Evolutionary conservation across 257 asterid genomes (phyloP), one percentile per base, ranked within the genome.

Genomic region (Jacaranda mimosifolia): DNA sequence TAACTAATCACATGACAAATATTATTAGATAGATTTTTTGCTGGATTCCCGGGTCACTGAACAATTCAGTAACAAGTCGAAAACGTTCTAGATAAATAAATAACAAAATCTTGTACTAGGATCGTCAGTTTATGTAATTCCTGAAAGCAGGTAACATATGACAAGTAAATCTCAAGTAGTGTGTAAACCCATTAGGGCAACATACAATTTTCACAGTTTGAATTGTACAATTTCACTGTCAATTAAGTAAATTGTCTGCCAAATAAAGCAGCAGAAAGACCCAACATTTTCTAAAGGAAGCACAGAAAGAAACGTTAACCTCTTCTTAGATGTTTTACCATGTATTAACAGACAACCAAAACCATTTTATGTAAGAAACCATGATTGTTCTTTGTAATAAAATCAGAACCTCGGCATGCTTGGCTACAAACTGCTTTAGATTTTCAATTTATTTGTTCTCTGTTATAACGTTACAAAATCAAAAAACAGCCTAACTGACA

Each of bases 391-490:
- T 8, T 48, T 36, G 15, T 1, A 75, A 67, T 39, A 52, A 76
- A 17, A 40, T 66, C 74, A 67, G 18, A 39, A 7, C 53, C 32
- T 39, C 14, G 65, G 39, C 39, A 46, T 45, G n/a, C 21, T 49
- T 71, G 49, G 67, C n/a, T 59, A 74, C 59, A 84, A 26, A 69
- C 55, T 35, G 68, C 77, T 80, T 58, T 53, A 66, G 76, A 68
- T 69, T 71, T 77, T 49, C 74, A 75, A 76, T 81, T 78, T 79
- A 82, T 82, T 74, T 53, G 62, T 72, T 72, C 58, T 75, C 62
- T 12, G 53, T 57, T 77, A 72, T 75, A 46, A 83, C 75, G 83
- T 36, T 82, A 83, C 81, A 73, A 72, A 82, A 80, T 78, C 73
- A 85, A 77, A 83, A 51, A 73, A 75, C 45, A 77, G 78, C 74